Evolutionary conservation across 2,329 filamentous ascomycete genomes (phyloP), one percentile per base, ranked within the genome.

Genomic region (Botrytis byssoidea): DNA sequence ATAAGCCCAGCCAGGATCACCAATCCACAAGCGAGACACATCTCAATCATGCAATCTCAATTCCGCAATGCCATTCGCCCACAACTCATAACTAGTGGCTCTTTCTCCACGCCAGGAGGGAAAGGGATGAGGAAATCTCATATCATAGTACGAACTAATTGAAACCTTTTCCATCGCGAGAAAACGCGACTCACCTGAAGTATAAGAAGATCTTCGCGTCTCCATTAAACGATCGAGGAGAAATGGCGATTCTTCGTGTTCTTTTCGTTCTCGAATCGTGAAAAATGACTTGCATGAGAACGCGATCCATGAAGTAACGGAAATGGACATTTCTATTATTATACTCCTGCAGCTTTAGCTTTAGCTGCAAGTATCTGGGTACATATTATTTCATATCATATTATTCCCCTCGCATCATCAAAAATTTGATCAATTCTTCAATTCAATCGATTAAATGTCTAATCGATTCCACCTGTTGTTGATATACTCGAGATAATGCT

Each of bases 31-130:
- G 61, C 61, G 61, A 64, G 61, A 64, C 61, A 64, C 42, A n/a
- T 29, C 37, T 44, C 61, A 64, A 32, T 65, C 63, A 66, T 66
- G 64, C 64, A 66, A 66, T 48, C 64, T 48, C 64, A 48, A 51
- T 37, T 37, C 44, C 8, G n/a, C 10, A 20, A 14, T 37, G 4
- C 20, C 44, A 66, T 66, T 66, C 42, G 64, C 25, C 22, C 20
- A 18, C 42, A 0, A 12, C 9, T 14, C 35, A 40, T 16, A 66
- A 55, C 48, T 29, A 44, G 25, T 12, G 40, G 16, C 18, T 8
- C 25, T 44, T 44, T n/a, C 61, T 6, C 48, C 48, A 55, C 48
- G 48, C 48, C 48, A 55, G 48, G 48, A 25, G 25, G 48, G 48
- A 55, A 51, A 55, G 48, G 48, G 25, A 55, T 55, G 48, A 22